phyloP scores from a whole-genome alignment of 202 grass and related monocot genomes.

The Dendrocalamus latiflorus region DNA sequence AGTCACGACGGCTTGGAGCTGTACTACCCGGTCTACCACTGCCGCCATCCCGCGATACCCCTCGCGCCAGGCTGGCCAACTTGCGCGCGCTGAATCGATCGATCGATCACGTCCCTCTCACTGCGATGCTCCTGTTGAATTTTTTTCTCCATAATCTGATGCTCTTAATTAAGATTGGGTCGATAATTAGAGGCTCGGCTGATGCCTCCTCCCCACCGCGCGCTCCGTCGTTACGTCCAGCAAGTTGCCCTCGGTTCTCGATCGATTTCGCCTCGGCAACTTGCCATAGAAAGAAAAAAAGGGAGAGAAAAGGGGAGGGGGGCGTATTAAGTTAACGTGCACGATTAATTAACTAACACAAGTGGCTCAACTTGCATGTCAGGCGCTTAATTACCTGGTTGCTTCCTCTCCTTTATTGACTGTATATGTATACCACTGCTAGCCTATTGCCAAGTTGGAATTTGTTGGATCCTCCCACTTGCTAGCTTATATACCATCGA shows the following conservation, averaged over 20 bases:
- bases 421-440: background rate
- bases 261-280: background rate
- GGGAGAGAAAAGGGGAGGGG: background rate
- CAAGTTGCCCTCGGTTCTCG: background rate
- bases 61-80: background rate
- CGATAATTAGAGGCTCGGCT: background rate
- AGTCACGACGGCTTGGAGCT: background rate
- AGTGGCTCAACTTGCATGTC: slow-evolving; percentile 22
- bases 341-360: slow-evolving; percentile 1
- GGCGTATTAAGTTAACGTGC: slow-evolving; percentile 2
- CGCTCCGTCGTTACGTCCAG: background rate
- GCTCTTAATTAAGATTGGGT: background rate
- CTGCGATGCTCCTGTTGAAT: background rate
- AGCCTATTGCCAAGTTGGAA: slow-evolving; percentile 2
- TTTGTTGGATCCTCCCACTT: slow-evolving; percentile 6
- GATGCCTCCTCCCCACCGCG: background rate
- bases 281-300: slow-evolving; percentile 18
- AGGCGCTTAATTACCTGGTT: slow-evolving; percentile 14
- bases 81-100: background rate
- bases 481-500: background rate
- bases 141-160: background rate
- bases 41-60: background rate
- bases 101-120: background rate
- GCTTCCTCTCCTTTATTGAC: background rate
- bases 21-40: background rate